Percentiles rank a stretch among this genome's conserved stretches.
These are phyloP conservation scores for Alternaria consortialis DNA, from an alignment of 2,329 filamentous ascomycete species.

Conservation along the genomic window DNA sequence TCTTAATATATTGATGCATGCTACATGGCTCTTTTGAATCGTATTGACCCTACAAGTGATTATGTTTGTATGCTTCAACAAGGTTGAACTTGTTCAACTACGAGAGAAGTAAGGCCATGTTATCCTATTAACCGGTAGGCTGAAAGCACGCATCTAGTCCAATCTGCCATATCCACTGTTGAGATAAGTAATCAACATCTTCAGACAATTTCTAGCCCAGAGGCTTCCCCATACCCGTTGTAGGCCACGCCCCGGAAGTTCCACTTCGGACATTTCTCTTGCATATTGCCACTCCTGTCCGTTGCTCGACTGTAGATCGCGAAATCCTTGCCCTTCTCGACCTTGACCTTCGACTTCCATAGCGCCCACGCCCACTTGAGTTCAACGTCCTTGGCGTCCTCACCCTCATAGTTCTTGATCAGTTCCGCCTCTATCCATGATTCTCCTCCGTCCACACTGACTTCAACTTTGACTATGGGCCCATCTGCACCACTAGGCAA, in stretches of 20 bases:
- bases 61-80: not conserved
- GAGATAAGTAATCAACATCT: not conserved
- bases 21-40: not conserved
- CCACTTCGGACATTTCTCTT: conserved; percentile 61
- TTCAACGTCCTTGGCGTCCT: conserved; percentile 33
- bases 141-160: not conserved
- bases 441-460: conserved; percentile 60
- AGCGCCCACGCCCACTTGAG: conserved; percentile 66
- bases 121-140: not conserved
- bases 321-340: conserved; percentile 53
- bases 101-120: not conserved
- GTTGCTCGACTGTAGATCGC: conserved; percentile 64
- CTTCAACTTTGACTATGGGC: conserved; percentile 63
- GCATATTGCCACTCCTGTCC: conserved; percentile 63
- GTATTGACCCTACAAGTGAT: not conserved
- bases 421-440: conserved; percentile 61
- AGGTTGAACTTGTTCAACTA: not conserved
- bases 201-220: conserved; percentile 57
- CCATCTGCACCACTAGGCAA: conserved; percentile 63
- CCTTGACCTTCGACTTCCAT: conserved; percentile 59
- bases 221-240: conserved; percentile 66
- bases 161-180: too few species aligned
- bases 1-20: not conserved
- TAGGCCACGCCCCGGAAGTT: conserved; percentile 68
- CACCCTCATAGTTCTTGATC: conserved; percentile 29